Conservation (phyloP, 495 filamentous ascomycete species). For the Penicillium pulvis region DNA sequence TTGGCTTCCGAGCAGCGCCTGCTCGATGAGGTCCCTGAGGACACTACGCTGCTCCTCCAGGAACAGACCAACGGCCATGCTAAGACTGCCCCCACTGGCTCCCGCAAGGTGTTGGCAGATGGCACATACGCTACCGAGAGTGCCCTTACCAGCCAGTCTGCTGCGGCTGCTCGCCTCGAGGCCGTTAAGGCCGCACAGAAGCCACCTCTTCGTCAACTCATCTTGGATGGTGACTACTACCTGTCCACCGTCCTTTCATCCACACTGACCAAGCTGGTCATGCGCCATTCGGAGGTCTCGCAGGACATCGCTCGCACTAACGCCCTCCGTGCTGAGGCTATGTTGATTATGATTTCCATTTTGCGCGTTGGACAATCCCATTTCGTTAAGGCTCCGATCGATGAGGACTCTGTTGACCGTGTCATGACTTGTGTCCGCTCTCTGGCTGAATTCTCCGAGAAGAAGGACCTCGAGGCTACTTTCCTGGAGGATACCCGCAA, state of each 20-base stretch:
- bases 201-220: constrained; percentile 90
- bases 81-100: constrained; percentile 78
- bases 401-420: constrained; percentile 95
- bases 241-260: constrained; percentile 92
- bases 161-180: constrained; percentile 86
- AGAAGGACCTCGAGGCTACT: constrained; percentile 85
- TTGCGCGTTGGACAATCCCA: constrained; percentile 96
- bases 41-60: constrained; percentile 55
- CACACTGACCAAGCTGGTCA: constrained; percentile 95
- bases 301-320: constrained; percentile 86
- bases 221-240: constrained; percentile 97
- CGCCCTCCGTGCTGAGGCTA: constrained; percentile 92
- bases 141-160: constrained; percentile 88
- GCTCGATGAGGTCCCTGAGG: constrained; percentile 76
- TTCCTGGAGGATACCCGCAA: constrained; percentile 96
- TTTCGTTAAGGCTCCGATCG: constrained; percentile 95
- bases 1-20: constrained; percentile 92
- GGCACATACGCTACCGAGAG: constrained; percentile 98
- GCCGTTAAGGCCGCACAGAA: constrained; percentile 97
- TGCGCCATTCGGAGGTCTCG: constrained; percentile 96
- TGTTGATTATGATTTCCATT: constrained; percentile 99
- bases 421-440: constrained; percentile 97
- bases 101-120: constrained; percentile 89
- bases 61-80: constrained; percentile 83
- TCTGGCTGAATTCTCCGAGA: constrained; percentile 84